These are phyloP conservation scores for Dothistroma pini DNA, from an alignment of 2,329 filamentous ascomycete species.

Conservation along the genomic window DNA sequence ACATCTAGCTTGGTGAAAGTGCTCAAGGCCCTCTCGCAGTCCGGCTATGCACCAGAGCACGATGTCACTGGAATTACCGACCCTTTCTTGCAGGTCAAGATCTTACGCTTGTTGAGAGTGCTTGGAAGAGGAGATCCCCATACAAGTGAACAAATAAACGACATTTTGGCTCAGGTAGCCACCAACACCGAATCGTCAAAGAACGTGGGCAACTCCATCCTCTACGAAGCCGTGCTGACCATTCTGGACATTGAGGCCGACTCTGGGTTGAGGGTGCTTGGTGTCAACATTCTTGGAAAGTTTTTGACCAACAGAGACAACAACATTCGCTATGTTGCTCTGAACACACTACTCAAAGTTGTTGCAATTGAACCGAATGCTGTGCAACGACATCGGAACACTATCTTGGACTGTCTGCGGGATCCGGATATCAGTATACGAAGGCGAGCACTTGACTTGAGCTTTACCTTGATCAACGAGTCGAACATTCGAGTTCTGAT, in stretches of 20 bases:
- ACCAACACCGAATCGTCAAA: constrained; percentile 98
- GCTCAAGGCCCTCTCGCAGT: constrained; percentile 86
- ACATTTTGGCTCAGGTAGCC: constrained; percentile 86
- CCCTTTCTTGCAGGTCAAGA: constrained; percentile 96
- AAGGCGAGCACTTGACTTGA: constrained; percentile 89
- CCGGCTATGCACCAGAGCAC: constrained; percentile 95
- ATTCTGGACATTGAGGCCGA: constrained; percentile 98
- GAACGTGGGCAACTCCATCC: constrained; percentile 96
- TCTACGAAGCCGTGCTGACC: constrained; percentile 95
- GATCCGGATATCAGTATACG: constrained; percentile 98
- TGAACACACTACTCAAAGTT: constrained; percentile 97
- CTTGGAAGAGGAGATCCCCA: constrained; percentile 80
- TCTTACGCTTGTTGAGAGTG: constrained; percentile 79
- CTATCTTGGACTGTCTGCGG: constrained; percentile 90
- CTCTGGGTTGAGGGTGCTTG: constrained; percentile 86
- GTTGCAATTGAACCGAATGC: constrained; percentile 97
- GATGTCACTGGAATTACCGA: constrained; percentile 95
- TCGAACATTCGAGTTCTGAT: constrained; percentile 92
- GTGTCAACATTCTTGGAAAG: constrained; percentile 97
- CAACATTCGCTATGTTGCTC: constrained; percentile 96
- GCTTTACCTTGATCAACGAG: constrained; percentile 97
- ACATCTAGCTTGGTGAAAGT: constrained; percentile 85
- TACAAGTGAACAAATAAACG: constrained; percentile 96
- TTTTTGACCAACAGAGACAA: constrained; percentile 99
- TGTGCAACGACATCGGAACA: constrained; percentile 94